These are phyloP conservation scores for Kandelia obovata DNA, from an alignment of 345 rosid species.

Conservation along the genomic window DNA sequence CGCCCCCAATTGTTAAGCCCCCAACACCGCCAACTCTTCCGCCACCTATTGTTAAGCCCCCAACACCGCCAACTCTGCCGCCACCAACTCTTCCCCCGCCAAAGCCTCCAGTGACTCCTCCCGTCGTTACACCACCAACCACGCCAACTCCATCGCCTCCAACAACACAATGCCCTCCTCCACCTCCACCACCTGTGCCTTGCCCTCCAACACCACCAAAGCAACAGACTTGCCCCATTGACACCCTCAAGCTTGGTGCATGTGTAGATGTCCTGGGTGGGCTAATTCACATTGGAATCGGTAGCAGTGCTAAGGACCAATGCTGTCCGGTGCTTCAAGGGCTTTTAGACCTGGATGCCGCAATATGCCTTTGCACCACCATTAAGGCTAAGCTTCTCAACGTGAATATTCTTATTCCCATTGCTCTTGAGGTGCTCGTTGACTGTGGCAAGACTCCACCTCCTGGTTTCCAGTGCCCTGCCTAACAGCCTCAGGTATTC, in stretches of 20 bases:
- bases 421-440: conserved; percentile 77
- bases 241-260: conserved; percentile 68
- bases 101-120: conserved; percentile 4
- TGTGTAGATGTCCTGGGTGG: conserved; percentile 93
- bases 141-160: conserved; percentile 25
- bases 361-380: conserved; percentile 85
- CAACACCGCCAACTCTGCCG: conserved; percentile 4
- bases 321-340: conserved; percentile 88
- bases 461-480: conserved; percentile 62
- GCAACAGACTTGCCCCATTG: conserved; percentile 63
- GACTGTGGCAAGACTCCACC: conserved; percentile 85
- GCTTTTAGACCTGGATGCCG: conserved; percentile 74
- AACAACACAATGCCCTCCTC: conserved; percentile 31
- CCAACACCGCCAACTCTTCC: background rate
- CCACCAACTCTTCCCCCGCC: conserved; percentile 11
- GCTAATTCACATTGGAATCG: conserved; percentile 65
- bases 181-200: conserved; percentile 20
- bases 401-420: conserved; percentile 58
- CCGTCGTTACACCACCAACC: background rate
- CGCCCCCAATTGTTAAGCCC: conserved; percentile 8
- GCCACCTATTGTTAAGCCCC: conserved; percentile 6
- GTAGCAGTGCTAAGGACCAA: conserved; percentile 60
- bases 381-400: conserved; percentile 76
- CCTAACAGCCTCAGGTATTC: conserved; percentile 7
- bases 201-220: conserved; percentile 29